Evolutionary conservation across 2,329 filamentous ascomycete genomes (phyloP).

Genomic region (Coniosporium tulheliwenetii): DNA sequence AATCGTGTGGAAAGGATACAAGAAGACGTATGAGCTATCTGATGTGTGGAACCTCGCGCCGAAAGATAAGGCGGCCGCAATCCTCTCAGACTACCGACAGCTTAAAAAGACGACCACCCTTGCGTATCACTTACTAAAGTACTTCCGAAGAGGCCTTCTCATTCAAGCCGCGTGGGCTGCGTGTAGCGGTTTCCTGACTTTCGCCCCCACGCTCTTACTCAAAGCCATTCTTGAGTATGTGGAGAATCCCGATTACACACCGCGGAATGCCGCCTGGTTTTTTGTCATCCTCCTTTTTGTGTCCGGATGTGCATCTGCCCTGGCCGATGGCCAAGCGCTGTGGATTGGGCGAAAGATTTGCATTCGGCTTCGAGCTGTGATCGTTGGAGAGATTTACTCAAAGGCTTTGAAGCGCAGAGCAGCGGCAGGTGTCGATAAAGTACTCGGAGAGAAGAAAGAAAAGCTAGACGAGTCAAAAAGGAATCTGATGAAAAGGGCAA

Average conservation of each 20-base stretch:
- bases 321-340: constrained; percentile 71
- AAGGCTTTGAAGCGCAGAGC: constrained; percentile 89
- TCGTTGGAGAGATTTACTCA: constrained; percentile 93
- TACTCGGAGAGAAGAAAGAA: constrained; percentile 43
- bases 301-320: constrained; percentile 65
- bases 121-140: constrained; percentile 65
- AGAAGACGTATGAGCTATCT: constrained; percentile 62
- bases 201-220: constrained; percentile 78
- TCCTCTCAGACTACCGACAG: constrained; percentile 72
- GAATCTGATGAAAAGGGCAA: constrained; percentile 28
- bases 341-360: constrained; percentile 93
- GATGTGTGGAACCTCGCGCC: constrained; percentile 87
- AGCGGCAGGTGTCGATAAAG: constrained; percentile 58
- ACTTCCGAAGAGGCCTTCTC: constrained; percentile 64
- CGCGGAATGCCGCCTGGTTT: constrained; percentile 83
- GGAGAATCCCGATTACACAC: constrained; percentile 62
- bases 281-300: constrained; percentile 83
- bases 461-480: constrained; percentile 21
- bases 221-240: constrained; percentile 88
- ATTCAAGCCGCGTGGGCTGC: constrained; percentile 69
- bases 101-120: constrained; percentile 68
- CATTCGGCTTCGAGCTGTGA: constrained; percentile 81
- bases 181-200: constrained; percentile 69
- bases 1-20: constrained; percentile 81
- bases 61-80: constrained; percentile 69